Base-by-base conservation (phyloP, 1,284 basidiomycete genomes). In the Heterobasidion occidentale region DNA sequence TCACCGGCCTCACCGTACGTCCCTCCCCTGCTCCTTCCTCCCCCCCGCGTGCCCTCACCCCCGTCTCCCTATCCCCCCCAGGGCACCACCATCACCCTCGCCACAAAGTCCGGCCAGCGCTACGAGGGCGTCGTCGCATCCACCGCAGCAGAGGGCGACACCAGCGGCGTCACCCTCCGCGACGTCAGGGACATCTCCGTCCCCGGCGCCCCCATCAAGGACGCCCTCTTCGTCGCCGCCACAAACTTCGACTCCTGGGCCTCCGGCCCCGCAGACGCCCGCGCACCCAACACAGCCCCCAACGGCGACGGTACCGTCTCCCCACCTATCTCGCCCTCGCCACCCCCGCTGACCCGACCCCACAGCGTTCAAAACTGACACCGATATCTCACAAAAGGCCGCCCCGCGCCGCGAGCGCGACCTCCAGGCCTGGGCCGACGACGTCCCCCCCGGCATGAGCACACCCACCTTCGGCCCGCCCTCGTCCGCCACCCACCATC, bases 321-420 rank as follows among this genome's bases (percentile, higher is more conserved):
- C n/a, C 35, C 12, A 35, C 34, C 58, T 56, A 15, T 50, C 17
- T 51, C 35, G 7, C 46, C 36, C 46, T 52, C 35, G 9, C 56
- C 17, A 38, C 44, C 17, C 54, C n/a, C 52, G 57, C 49, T 45
- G 44, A 50, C 27, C 42, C 42, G 35, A 46, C 47, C 52, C n/a
- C 51, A 36, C 68, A 90, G 92, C 81, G 42, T 95, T 97, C 79
- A 83, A 89, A 62, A 97, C 92, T 34, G 94, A 97, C 68, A 77
- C 83, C 17, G 94, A 96, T 64, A 96, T 97, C 65, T 85, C 83
- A 62, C 79, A 79, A 61, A 79, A 77, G 62, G 76, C 76, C 54
- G 69, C 70, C 17, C 64, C 62, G n/a, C 68, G 75, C 14, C 81
- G 83, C 51, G 89, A 92, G 65, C 88, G 92, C 55, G 92, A 93